Percentiles rank a stretch among this genome's conserved stretches.
phyloP scores from a whole-genome alignment of 1,284 basidiomycete species.

The Irpex rosettiformis region DNA sequence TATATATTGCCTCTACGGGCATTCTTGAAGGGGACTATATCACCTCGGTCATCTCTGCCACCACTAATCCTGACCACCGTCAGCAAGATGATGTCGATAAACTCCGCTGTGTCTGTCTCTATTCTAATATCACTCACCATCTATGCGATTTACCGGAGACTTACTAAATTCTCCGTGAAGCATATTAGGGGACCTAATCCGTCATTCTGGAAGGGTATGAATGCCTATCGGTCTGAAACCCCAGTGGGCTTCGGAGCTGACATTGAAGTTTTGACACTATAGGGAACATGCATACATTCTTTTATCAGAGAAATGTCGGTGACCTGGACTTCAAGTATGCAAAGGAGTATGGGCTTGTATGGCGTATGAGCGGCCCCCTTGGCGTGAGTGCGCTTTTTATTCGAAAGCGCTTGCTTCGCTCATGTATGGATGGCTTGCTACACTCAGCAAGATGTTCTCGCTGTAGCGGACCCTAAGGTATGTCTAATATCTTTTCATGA shows the following conservation, averaged over 20 bases:
- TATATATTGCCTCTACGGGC: too few relatives aligned
- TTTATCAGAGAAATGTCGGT: slow-evolving; percentile 28
- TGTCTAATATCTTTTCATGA: neutral
- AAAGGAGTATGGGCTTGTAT: slow-evolving; percentile 30
- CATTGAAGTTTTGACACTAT: neutral
- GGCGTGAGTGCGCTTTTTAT: slow-evolving; percentile 7
- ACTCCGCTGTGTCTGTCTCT: neutral
- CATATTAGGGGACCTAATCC: slow-evolving; percentile 12
- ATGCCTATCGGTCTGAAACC: neutral
- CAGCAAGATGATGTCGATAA: neutral
- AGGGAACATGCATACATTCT: slow-evolving; percentile 13
- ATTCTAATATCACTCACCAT: neutral
- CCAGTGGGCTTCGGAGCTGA: too few relatives aligned
- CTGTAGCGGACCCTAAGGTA: slow-evolving; percentile 24
- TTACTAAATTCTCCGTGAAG: slow-evolving; percentile 1
- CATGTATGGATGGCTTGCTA: too few relatives aligned
- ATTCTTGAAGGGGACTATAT: too few relatives aligned
- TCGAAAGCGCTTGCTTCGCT: neutral
- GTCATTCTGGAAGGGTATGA: slow-evolving; percentile 7
- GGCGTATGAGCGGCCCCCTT: slow-evolving; percentile 17
- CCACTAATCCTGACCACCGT: neutral
- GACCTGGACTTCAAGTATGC: slow-evolving; percentile 28
- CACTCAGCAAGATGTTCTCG: slow-evolving; percentile 15
- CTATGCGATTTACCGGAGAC: neutral
- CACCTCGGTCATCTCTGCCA: neutral